These are phyloP conservation scores for Melastoma candidum DNA, from an alignment of 441 rosid species.

Conservation along the genomic window DNA sequence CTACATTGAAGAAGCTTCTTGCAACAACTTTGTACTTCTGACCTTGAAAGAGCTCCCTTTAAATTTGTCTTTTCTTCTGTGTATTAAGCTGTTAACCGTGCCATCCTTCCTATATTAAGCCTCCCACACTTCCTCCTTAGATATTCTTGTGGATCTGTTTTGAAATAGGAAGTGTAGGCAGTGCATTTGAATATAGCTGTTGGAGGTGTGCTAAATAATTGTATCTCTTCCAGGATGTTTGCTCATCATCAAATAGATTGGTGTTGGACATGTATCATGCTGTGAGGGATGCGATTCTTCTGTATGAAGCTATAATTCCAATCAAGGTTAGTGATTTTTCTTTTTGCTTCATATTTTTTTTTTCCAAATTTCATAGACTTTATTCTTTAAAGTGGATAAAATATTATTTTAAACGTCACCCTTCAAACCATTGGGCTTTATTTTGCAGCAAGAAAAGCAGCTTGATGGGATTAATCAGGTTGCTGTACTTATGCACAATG, in stretches of 20 bases:
- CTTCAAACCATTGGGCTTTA: not conserved
- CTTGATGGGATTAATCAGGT: slow-evolving; percentile 85
- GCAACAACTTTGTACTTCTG: too few species aligned
- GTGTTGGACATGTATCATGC: slow-evolving; percentile 79
- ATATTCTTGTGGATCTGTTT: not conserved
- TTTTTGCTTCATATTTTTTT: too few species aligned
- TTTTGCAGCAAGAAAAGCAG: slow-evolving; percentile 89
- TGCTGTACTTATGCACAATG: slow-evolving; percentile 90
- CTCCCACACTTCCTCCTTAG: not conserved
- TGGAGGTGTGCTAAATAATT: not conserved
- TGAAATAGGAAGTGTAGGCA: not conserved
- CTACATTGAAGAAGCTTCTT: not conserved
- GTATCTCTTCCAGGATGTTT: slow-evolving; percentile 58
- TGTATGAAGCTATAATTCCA: slow-evolving; percentile 88
- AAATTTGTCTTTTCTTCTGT: too few species aligned
- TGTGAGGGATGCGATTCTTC: slow-evolving; percentile 77
- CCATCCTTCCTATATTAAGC: not conserved
- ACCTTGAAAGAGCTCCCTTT: too few species aligned
- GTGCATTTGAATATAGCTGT: too few species aligned
- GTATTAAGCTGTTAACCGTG: too few species aligned
- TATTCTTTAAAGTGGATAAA: too few species aligned
- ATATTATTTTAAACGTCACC: too few species aligned
- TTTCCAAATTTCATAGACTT: too few species aligned
- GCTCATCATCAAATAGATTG: slow-evolving; percentile 81
- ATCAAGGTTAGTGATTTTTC: slow-evolving; percentile 62